Evolutionary conservation across 768 basidiomycete genomes (phyloP), one percentile per base, ranked within the genome.

Genomic region (Russula abietina): DNA sequence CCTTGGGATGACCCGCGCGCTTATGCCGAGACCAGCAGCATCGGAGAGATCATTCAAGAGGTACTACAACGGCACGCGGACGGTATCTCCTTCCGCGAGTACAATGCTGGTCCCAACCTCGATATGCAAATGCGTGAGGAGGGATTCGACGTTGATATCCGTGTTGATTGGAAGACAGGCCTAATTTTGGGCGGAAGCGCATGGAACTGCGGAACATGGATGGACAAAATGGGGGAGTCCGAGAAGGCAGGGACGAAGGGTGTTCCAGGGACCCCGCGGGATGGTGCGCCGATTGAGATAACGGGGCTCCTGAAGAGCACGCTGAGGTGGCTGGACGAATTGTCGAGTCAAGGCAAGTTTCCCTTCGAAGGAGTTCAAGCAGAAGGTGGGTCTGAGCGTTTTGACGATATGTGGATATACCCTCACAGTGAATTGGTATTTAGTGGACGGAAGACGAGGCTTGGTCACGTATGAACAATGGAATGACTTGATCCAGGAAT

Each of bases 141-240:
- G 63, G 97, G 97, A 1, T 99, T 99, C 77, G 83, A 96, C 73
- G 93, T 98, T 70, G 83, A 92, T 70, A 89, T 98, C 66, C 75
- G 84, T 28, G 94, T 98, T n/a, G 94, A 99, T 73, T 99, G 97
- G 97, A 79, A 81, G 67, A 98, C 92, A 1, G 97, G 97, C 1
- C 73, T 98, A 64, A 84, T 96, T 67, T 79, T 84, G 62, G 97
- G 97, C 30, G 97, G 97, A 9, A 98, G 86, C 73, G 75, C 76
- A 59, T 75, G 81, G 69, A 96, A 96, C 69, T 95, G 93, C 71
- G 93, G 93, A 12, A 95, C 93, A 1, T 96, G 93, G 93, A 93
- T 93, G 93, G 93, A 96, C 77, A 96, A 96, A 81, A 95, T 95
- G 93, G 97, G 97, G 49, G 93, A 96, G 71, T 93, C 91, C 2